phyloP scores from a whole-genome alignment of 1,284 basidiomycete genomes.

The Cryptococcus sp. region DNA sequence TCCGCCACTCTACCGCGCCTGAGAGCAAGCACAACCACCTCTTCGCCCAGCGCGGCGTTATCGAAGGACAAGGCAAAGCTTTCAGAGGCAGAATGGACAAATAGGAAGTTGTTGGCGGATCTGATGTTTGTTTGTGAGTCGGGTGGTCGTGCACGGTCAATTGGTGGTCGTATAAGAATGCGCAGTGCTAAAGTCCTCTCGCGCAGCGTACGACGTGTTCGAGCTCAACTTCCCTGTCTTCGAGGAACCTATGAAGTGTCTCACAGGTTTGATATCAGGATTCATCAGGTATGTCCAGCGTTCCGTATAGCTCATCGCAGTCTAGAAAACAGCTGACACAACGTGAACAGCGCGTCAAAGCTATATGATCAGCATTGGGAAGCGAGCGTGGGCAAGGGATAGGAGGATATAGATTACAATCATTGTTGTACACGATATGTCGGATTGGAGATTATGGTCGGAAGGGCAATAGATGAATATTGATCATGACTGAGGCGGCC shows the following conservation, averaged over 20 bases:
- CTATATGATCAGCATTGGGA: constrained; percentile 37
- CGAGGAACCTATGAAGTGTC: constrained; percentile 47
- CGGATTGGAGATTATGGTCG: not conserved
- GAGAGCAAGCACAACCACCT: not conserved
- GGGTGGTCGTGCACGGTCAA: not conserved
- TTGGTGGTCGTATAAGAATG: too few species aligned
- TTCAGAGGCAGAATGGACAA: constrained; percentile 37
- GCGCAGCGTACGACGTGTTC: constrained; percentile 47
- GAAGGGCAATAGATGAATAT: too few species aligned
- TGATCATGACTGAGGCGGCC: too few species aligned
- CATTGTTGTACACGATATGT: not conserved
- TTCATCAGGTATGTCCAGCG: constrained; percentile 42
- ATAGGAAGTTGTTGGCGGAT: constrained; percentile 43
- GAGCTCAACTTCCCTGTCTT: constrained; percentile 27
- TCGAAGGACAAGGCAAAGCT: constrained; percentile 8
- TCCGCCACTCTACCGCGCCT: constrained; percentile 30
- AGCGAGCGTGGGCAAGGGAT: constrained; percentile 33
- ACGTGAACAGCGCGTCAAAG: constrained; percentile 24
- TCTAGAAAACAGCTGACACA: not conserved
- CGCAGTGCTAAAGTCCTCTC: not conserved
- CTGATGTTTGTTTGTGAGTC: constrained; percentile 48
- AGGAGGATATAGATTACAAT: not conserved
- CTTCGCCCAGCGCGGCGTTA: not conserved
- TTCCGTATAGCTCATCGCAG: not conserved
- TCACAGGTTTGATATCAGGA: constrained; percentile 36